A percentile compares a stretch with the other conserved stretches of the same genome.
phyloP scores from a whole-genome alignment of 345 rosid genomes.

The Eucalyptus pauciflora region DNA sequence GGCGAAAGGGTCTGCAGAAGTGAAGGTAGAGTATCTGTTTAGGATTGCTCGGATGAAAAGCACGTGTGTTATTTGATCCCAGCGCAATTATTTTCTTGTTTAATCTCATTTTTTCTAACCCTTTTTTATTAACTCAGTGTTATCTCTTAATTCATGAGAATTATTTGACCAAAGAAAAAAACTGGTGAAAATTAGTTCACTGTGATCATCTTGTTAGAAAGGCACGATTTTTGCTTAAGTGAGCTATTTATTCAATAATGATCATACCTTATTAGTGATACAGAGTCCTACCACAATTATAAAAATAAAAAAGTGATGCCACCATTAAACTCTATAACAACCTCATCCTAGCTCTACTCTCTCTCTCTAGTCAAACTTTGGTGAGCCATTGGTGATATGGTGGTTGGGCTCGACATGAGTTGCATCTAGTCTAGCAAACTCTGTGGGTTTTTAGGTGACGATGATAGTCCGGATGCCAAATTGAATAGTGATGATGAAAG shows the following conservation, averaged over 20 bases:
- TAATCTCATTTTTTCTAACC: neutral
- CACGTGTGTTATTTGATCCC: fast-evolving
- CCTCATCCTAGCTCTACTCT: fast-evolving
- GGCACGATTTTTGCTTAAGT: neutral
- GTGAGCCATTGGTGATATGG: neutral
- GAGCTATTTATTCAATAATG: neutral
- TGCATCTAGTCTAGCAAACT: fast-evolving
- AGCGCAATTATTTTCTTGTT: neutral
- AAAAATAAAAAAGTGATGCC: neutral
- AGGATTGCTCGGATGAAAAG: neutral
- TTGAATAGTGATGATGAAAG: neutral
- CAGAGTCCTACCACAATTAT: neutral
- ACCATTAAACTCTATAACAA: fast-evolving
- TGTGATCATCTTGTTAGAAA: neutral
- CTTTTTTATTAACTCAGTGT: neutral
- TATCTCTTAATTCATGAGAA: neutral
- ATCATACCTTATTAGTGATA: fast-evolving
- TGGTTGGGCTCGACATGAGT: neutral
- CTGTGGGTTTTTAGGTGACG: neutral
- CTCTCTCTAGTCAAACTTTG: neutral
- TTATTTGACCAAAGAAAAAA: neutral
- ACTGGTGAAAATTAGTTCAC: neutral
- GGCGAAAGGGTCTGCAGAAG: neutral
- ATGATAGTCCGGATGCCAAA: fast-evolving
- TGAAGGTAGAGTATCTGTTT: too few species aligned